Conservation (phyloP, 2,329 filamentous ascomycete genomes). For the Xylariales sp. region DNA sequence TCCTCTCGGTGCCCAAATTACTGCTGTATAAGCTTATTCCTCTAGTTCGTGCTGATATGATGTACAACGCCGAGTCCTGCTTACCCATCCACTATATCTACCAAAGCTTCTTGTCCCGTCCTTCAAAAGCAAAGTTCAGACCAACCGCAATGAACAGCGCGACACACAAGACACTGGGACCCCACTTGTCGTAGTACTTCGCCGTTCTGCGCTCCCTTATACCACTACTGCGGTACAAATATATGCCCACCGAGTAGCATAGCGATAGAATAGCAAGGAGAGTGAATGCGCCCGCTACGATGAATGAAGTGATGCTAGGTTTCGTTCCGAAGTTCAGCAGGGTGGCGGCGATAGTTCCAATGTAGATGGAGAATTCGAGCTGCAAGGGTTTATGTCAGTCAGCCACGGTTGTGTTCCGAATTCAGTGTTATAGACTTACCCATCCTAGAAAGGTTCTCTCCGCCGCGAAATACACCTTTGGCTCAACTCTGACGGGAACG, state of each 20-base stretch:
- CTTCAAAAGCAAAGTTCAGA: slow-evolving; percentile 75
- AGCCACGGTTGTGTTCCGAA: not conserved
- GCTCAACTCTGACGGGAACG: slow-evolving; percentile 91
- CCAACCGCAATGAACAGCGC: slow-evolving; percentile 69
- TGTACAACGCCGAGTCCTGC: no score
- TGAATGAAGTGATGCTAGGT: slow-evolving; percentile 54
- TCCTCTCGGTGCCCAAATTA: no score
- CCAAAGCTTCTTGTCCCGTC: slow-evolving; percentile 56
- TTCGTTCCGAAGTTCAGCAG: slow-evolving; percentile 74
- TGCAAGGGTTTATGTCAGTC: slow-evolving; percentile 27
- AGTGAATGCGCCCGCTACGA: slow-evolving; percentile 74
- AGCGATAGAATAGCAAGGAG: slow-evolving; percentile 72
- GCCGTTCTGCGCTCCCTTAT: slow-evolving; percentile 82
- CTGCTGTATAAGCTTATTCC: no score
- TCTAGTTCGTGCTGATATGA: no score
- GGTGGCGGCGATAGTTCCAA: slow-evolving; percentile 80
- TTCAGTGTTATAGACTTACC: slow-evolving; percentile 46
- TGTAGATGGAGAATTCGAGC: slow-evolving; percentile 95
- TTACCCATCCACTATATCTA: no score
- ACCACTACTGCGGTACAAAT: slow-evolving; percentile 80
- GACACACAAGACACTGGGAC: slow-evolving; percentile 71
- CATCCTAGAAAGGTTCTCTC: slow-evolving; percentile 95
- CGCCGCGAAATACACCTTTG: slow-evolving; percentile 95
- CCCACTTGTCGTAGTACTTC: slow-evolving; percentile 85
- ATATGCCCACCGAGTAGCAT: slow-evolving; percentile 78